phyloP scores from a whole-genome alignment of 805 yeast species.

The Candida arabinofermentans region DNA sequence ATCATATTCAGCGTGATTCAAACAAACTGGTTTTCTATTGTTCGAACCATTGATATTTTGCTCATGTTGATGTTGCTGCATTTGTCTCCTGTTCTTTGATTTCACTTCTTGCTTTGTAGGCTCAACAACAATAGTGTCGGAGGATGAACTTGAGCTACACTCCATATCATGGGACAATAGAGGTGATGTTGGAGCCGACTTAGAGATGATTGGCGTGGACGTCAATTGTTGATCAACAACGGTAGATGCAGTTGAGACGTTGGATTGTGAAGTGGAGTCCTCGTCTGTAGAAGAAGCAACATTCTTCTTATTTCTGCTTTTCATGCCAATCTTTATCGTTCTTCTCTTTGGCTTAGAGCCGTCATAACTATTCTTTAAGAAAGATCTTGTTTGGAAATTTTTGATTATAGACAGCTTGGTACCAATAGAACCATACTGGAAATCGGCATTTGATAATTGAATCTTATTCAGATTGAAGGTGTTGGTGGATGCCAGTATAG shows the following conservation, averaged over 20 bases:
- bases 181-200: neutral
- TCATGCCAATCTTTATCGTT: conserved; percentile 20
- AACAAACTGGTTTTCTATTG: neutral
- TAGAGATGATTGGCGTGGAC: neutral
- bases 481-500: conserved; percentile 24
- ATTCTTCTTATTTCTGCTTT: conserved; percentile 1
- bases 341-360: conserved; percentile 29
- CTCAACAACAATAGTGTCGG: neutral
- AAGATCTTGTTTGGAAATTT: conserved; percentile 42
- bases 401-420: conserved; percentile 38
- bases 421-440: conserved; percentile 30
- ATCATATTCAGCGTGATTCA: neutral
- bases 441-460: conserved; percentile 29
- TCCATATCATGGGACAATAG: neutral
- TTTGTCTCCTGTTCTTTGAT: neutral
- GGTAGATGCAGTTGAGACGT: neutral
- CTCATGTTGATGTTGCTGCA: neutral
- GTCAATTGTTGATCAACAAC: neutral
- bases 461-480: conserved; percentile 29
- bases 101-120: neutral
- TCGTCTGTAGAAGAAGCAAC: neutral
- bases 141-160: neutral
- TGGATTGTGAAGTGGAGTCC: neutral
- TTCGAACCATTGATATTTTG: neutral
- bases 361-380: conserved; percentile 28